Conservation (phyloP, 345 rosid species). For the Laguncularia racemosa region DNA sequence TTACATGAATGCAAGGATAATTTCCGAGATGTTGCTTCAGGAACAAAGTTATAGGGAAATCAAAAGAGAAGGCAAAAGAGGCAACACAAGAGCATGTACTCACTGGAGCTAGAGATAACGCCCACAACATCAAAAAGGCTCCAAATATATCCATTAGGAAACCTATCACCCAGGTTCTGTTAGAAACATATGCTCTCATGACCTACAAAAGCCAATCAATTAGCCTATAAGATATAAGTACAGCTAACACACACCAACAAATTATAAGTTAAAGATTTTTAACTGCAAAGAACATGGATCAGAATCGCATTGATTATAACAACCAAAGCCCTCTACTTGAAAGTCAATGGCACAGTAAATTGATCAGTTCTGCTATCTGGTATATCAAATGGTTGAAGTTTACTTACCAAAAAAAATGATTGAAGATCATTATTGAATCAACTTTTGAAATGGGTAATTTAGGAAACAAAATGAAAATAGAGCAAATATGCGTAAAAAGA, state of each 20-base stretch:
- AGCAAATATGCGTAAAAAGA: no score
- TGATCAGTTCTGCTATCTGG: no score
- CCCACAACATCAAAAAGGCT: slow-evolving; percentile 87
- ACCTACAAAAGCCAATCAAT: slow-evolving; percentile 34
- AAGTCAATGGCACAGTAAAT: no score
- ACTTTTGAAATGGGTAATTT: no score
- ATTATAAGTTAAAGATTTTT: not conserved
- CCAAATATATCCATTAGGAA: slow-evolving; percentile 90
- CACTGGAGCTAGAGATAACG: slow-evolving; percentile 88
- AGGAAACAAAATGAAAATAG: no score
- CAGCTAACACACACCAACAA: not conserved
- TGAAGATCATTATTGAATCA: no score
- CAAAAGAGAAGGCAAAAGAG: not conserved
- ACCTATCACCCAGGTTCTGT: slow-evolving; percentile 74
- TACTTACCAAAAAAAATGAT: no score
- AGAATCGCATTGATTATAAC: no score
- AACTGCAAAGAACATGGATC: not conserved
- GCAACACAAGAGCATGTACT: slow-evolving; percentile 15
- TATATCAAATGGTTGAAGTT: no score
- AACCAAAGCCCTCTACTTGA: no score
- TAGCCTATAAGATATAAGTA: not conserved
- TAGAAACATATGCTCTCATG: slow-evolving; percentile 68
- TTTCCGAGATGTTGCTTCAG: no score
- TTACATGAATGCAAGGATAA: no score
- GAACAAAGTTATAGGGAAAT: not conserved